These are phyloP conservation scores for Nannochloris sp. DNA, from an alignment of 139 green algal genomes.

Conservation along the genomic window DNA sequence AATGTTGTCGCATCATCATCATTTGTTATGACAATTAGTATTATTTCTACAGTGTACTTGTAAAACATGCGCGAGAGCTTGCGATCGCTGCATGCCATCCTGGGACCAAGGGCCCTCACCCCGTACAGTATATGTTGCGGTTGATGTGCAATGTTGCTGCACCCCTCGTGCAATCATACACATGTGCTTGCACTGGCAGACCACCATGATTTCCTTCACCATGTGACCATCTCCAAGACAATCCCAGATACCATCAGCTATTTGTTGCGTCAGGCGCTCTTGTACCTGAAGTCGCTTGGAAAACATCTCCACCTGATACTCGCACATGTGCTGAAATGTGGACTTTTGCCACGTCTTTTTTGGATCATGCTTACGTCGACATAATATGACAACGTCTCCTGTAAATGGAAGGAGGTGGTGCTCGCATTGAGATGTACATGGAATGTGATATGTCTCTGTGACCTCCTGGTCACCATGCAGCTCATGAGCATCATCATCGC, in stretches of 20 bases:
- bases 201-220: slow-evolving; percentile 52
- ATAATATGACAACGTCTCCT: slow-evolving; percentile 45
- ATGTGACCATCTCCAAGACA: background rate
- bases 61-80: too few relatives aligned
- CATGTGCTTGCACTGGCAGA: slow-evolving; percentile 82
- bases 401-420: slow-evolving; percentile 98
- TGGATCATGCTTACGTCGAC: too few relatives aligned
- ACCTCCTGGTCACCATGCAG: slow-evolving; percentile 2
- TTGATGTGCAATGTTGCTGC: slow-evolving; percentile 73
- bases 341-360: too few relatives aligned
- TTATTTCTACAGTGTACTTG: too few relatives aligned
- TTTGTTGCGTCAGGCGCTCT: slow-evolving; percentile 77
- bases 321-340: slow-evolving; percentile 3
- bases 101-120: slow-evolving; percentile 21
- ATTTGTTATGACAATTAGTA: too few relatives aligned
- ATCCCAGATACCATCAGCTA: slow-evolving; percentile 4
- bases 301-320: slow-evolving; percentile 41
- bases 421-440: slow-evolving; percentile 80
- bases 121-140: slow-evolving; percentile 45
- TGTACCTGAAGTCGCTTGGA: slow-evolving; percentile 77
- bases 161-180: slow-evolving; percentile 95
- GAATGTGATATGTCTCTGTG: background rate
- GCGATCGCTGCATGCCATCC: too few relatives aligned
- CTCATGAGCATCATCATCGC: slow-evolving; percentile 5
- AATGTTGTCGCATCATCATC: too few relatives aligned